Base-by-base conservation (phyloP, 1,284 basidiomycete species). In the Rhodotorula sp. region DNA sequence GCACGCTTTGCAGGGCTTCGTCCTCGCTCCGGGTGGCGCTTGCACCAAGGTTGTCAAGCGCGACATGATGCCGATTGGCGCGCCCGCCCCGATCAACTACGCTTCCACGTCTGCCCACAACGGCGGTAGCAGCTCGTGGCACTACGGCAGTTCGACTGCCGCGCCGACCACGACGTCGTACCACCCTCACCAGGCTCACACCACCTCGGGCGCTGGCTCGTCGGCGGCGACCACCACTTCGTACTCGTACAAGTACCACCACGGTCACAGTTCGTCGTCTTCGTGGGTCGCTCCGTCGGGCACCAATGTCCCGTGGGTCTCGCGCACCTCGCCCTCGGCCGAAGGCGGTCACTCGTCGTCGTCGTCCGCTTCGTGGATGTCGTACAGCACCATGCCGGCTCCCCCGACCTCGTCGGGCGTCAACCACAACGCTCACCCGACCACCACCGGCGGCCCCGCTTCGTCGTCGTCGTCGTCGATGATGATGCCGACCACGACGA, bases 31-130 rank as follows among this genome's bases (percentile, higher is more conserved):
- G n/a, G 71, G 62, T 26, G 74, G 71, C 51, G 43, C 52, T 8
- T 76, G 74, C 71, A 62, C 48, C 65, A 65, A 64, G 62, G 46
- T 73, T 61, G 67, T 59, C 59, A 76, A 76, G 69, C 74, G 74
- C 48, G 63, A 47, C 18, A 23, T 29, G 54, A 56, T 29, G 23
- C 21, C 21, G 23, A 52, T 52, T 10, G 60, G 68, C 34, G 56
- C 69, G 51, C 62, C 58, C 8, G 61, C 58, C 56, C 46, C 54
- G 5, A 34, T 58, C 54, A 43, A 47, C 39, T 39, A 58, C 34
- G 31, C 20, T 20, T n/a, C 48, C 15, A 20, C 39, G 31, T 54
- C 65, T 15, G 34, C 54, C 39, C 54, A 63, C 62, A 34, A 56
- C 51, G 39, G 46, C 23, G 20, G 21, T 23, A 31, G 39, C 57